Percentiles rank a stretch among this genome's conserved stretches.
phyloP scores from a whole-genome alignment of 2,329 filamentous ascomycete genomes.

The Epichloe bromicola region DNA sequence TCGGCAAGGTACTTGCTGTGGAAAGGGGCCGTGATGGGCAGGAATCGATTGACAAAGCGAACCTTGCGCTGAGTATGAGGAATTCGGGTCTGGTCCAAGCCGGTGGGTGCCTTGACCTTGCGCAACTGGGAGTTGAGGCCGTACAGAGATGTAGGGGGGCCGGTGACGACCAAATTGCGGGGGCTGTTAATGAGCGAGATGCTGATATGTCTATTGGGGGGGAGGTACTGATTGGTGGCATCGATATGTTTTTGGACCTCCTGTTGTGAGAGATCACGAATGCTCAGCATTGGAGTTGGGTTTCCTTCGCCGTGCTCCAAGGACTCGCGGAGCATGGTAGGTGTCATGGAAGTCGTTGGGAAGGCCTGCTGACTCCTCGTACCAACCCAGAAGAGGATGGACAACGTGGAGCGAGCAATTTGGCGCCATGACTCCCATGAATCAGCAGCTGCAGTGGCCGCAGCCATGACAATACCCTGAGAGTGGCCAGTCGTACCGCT shows the following conservation, averaged over 20 bases:
- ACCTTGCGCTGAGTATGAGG: slow-evolving; percentile 94
- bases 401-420: slow-evolving; percentile 66
- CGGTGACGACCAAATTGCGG: slow-evolving; percentile 91
- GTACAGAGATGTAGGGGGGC: slow-evolving; percentile 83
- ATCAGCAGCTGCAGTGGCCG: slow-evolving; percentile 77
- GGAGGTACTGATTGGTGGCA: slow-evolving; percentile 91
- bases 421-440: slow-evolving; percentile 88
- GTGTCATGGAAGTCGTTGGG: slow-evolving; percentile 84
- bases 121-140: slow-evolving; percentile 89
- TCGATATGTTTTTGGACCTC: slow-evolving; percentile 95
- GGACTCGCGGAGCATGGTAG: slow-evolving; percentile 82
- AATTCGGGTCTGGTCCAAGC: slow-evolving; percentile 85
- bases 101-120: slow-evolving; percentile 96
- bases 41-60: slow-evolving; percentile 90
- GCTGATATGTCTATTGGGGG: slow-evolving; percentile 89
- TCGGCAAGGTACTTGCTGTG: slow-evolving; percentile 87
- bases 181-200: slow-evolving; percentile 96
- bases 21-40: slow-evolving; percentile 96
- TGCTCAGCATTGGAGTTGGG: slow-evolving; percentile 95
- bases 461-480: slow-evolving; percentile 88
- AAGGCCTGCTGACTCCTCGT: slow-evolving; percentile 95
- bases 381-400: slow-evolving; percentile 97
- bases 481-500: slow-evolving; percentile 90
- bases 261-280: slow-evolving; percentile 76
- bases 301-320: slow-evolving; percentile 88